Percentiles rank a stretch among this genome's conserved stretches.
Conservation (phyloP, 345 rosid species). For the Xanthoceras sorbifolium region DNA sequence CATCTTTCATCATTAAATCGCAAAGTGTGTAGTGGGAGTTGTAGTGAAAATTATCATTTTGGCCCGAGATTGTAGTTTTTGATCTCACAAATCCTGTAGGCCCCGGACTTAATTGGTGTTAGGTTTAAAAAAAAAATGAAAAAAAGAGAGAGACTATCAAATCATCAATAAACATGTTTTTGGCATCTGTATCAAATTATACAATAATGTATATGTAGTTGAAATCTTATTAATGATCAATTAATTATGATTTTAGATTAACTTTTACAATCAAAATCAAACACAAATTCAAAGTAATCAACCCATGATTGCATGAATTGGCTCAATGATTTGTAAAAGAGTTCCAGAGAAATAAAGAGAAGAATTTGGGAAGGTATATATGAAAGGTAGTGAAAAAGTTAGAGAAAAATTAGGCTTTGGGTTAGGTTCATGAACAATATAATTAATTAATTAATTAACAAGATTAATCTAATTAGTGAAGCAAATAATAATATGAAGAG, state of each 20-base stretch:
- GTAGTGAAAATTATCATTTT: too few relatives aligned
- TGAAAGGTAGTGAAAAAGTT: too few relatives aligned
- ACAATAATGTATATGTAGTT: neutral
- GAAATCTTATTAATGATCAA: neutral
- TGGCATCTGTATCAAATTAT: neutral
- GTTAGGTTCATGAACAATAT: neutral
- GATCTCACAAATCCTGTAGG: too few relatives aligned
- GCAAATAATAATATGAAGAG: neutral
- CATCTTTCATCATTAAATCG: too few relatives aligned
- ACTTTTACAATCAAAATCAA: neutral
- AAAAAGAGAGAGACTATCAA: too few relatives aligned
- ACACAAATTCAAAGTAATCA: neutral
- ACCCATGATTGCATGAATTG: neutral
- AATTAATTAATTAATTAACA: neutral
- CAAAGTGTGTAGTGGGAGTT: too few relatives aligned
- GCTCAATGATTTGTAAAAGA: neutral
- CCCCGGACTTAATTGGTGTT: too few relatives aligned
- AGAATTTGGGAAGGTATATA: neutral
- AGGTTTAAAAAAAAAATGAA: too few relatives aligned
- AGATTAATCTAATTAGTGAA: neutral
- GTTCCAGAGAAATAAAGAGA: neutral
- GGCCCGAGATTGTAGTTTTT: too few relatives aligned
- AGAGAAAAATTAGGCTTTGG: neutral
- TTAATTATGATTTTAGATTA: neutral
- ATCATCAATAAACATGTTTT: too few relatives aligned